Evolutionary conservation across 768 basidiomycete genomes (phyloP).

Genomic region (Imleria badia): DNA sequence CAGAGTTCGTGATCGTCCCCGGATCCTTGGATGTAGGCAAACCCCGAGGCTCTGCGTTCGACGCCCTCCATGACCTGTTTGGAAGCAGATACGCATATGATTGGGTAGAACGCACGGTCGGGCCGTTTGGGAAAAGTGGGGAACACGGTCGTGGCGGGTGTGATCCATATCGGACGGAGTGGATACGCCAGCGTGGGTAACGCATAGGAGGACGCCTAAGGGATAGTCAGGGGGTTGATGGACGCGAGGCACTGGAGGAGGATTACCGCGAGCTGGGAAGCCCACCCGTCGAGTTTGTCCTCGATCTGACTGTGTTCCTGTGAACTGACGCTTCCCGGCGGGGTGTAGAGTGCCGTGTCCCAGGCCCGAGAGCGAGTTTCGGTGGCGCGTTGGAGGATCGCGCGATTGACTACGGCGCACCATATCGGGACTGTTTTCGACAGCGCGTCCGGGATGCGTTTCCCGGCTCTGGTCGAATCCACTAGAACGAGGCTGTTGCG

Average conservation of each 20-base stretch:
- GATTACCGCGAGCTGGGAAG: slow-evolving; percentile 59
- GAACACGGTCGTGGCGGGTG: slow-evolving; percentile 61
- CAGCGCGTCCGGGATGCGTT: slow-evolving; percentile 91
- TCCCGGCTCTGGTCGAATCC: slow-evolving; percentile 91
- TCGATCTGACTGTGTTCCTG: slow-evolving; percentile 86
- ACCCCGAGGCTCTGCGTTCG: slow-evolving; percentile 66
- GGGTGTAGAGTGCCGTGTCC: slow-evolving; percentile 66
- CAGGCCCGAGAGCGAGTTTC: slow-evolving; percentile 34
- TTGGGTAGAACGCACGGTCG: slow-evolving; percentile 50
- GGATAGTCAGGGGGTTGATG: neutral
- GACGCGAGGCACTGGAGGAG: neutral
- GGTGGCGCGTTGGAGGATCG: slow-evolving; percentile 32
- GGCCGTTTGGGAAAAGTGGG: slow-evolving; percentile 34
- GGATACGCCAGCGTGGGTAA: slow-evolving; percentile 62
- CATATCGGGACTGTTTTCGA: slow-evolving; percentile 94
- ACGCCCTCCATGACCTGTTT: slow-evolving; percentile 59
- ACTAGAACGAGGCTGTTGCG: slow-evolving; percentile 70
- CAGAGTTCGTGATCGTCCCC: slow-evolving; percentile 95
- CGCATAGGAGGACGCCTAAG: slow-evolving; percentile 70
- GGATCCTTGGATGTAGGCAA: slow-evolving; percentile 87
- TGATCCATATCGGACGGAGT: slow-evolving; percentile 86
- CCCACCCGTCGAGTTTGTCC: slow-evolving; percentile 63
- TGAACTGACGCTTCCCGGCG: slow-evolving; percentile 61
- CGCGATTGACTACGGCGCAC: slow-evolving; percentile 87
- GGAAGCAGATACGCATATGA: slow-evolving; percentile 88